Base-by-base conservation (phyloP, 208 protist species). In the Sergeia podlipaevii region DNA sequence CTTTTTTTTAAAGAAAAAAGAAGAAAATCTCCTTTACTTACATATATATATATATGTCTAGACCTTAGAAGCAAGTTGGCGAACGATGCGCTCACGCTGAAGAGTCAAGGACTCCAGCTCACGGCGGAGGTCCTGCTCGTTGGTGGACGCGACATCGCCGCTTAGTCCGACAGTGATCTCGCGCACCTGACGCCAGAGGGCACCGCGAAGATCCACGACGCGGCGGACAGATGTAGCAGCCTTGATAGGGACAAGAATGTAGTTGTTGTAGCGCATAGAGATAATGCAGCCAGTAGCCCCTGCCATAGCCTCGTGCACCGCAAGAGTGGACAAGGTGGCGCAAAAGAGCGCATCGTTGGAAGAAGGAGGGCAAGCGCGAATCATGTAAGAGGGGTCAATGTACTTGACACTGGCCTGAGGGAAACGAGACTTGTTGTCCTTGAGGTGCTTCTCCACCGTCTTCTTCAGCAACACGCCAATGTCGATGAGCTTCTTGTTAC, bases 371-470 rank as follows among this genome's bases (percentile, higher is more conserved):
- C 89, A 94, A 17, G 95, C 90, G 58, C 96, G 89, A 49, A 98
- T 95, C 75, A 95, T 97, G 79, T 98, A 98, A 0, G 90, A 96
- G 33, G 96, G 96, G 80, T 98, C 96, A 61, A 98, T 97, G 77
- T 97, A 98, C 74, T 96, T 97, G 34, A 95, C 81, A 20, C 77
- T 91, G 18, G 53, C 73, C 32, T 85, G 37, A 15, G 86, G 83
- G 60, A 85, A 95, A 45, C 67, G 60, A 20, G 56, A 56, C 49
- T 70, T 62, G 67, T 85, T 86, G 27, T 56, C 74, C 54, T 93
- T 91, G 20, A 97, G 61, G 60, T 71, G 85, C 49, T 73, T 63
- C 56, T 89, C 68, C 48, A 98, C 71, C 48, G 63, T 63, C 62
- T 96, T 77, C 67, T 84, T 94, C 6, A 98, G 72, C 23, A 96